Percentiles rank a stretch among this genome's conserved stretches.
phyloP scores from a whole-genome alignment of 192 early-diverging fungal genomes.

The Umbelopsis ramanniana region DNA sequence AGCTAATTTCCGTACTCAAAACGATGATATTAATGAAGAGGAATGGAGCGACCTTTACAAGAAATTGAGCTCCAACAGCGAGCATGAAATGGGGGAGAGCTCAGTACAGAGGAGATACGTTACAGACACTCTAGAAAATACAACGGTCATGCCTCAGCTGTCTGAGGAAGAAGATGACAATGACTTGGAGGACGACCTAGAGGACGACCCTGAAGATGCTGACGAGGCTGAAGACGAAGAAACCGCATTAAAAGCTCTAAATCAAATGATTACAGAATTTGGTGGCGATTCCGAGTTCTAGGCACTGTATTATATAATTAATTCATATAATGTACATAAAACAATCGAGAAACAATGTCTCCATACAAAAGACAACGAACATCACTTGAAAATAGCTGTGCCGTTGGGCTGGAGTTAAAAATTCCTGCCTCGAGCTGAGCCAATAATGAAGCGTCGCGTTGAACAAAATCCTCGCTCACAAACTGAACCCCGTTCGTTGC shows the following conservation, averaged over 20 bases:
- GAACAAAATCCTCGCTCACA: background rate
- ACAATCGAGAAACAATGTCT: background rate
- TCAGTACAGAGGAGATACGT: conserved; percentile 4
- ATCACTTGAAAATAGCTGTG: background rate
- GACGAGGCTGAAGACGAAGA: conserved; percentile 13
- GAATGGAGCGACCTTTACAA: background rate
- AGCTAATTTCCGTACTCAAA: too few species aligned
- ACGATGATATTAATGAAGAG: background rate
- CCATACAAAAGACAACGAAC: background rate
- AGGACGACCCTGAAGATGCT: background rate
- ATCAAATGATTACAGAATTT: conserved; percentile 12
- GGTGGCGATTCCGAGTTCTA: background rate
- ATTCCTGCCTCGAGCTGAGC: background rate
- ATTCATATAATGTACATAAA: background rate
- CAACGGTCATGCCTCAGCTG: background rate
- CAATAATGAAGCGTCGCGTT: conserved; percentile 9
- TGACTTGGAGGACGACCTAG: background rate
- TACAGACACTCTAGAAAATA: background rate
- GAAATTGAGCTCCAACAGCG: background rate
- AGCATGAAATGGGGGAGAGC: background rate
- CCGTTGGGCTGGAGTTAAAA: background rate
- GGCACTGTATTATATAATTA: background rate
- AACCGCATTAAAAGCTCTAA: background rate
- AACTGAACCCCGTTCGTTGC: conserved; percentile 18
- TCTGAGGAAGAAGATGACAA: background rate